Base-by-base conservation (phyloP, 768 basidiomycete genomes). In the Multifurca ochricompacta region DNA sequence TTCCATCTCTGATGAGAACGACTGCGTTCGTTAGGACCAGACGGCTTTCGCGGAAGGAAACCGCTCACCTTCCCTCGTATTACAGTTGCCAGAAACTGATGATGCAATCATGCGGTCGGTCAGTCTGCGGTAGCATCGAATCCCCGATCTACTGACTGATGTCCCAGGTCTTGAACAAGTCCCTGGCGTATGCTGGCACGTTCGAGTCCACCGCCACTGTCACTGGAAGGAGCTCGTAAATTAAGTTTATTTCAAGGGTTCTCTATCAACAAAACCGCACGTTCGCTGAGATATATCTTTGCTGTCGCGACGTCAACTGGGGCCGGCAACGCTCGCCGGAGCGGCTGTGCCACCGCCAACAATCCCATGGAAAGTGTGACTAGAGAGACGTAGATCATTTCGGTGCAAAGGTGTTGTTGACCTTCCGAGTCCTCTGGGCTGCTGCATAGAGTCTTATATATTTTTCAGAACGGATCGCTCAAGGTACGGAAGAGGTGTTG, bases 11-110 rank as follows among this genome's bases (percentile, higher is more conserved):
- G 48, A 61, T 69, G 32, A 70, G 61, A n/a, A 68, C 67, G 6
- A 63, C 63, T 61, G 37, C 21, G 14, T 23, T 46, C 6, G 9
- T 3, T n/a, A 3, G 21, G 30, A 31, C 41, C 21, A n/a, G 30
- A 32, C 23, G 9, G 6, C 41, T 14, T 9, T 21, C 14, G 30
- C 37, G 27, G 23, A 32, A 23, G 37, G 25, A 30, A 18, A 43
- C 6, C 19, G 58, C 74, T 54, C 48, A 78, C 77, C 77, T 62
- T 79, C 76, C 39, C 78, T 67, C 3, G 78, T 78, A 61, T 79
- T 70, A 63, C 79, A 80, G 2, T 61, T 69, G 25, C 79, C 78
- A 1, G 73, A 74, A 58, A 79, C 76, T 78, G 51, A 14, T n/a
- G 4, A 9, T 23, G 19, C 31, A 7, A 10, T 35, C 9, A 11